Evolutionary conservation across 2,329 filamentous ascomycete species (phyloP), one percentile per base, ranked within the genome.

Genomic region (Xylariaceae sp.): DNA sequence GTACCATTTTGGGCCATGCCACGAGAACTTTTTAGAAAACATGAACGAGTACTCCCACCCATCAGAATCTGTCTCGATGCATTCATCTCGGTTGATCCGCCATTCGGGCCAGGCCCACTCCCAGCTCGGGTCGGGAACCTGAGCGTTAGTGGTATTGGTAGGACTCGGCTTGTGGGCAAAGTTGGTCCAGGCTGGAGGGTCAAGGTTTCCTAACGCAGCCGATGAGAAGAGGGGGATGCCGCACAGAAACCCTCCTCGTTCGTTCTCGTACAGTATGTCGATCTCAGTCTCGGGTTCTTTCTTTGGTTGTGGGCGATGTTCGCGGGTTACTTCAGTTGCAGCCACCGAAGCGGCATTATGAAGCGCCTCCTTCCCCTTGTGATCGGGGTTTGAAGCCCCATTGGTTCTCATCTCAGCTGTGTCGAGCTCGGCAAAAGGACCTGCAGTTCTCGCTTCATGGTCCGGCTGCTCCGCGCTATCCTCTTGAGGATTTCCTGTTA

Each of bases 21-120:
- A 98, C 3, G 81, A 79, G 51, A 86, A 89, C 32, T 67, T 72
- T 45, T 76, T 79, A 50, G 72, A 71, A 60, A 97, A 98, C 51
- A 87, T 84, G 61, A 96, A 89, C 13, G 88, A 93, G 65, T 98
- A 98, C 61, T 95, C 85, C 93, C 93, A 98, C 3, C 93, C 93
- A 48, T 91, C 87, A 48, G 91, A 85, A 56, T 97, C 93, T 29
- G 65, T 54, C 18, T 58, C 41, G 9, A 87, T 81, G 44, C 85
- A 84, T 2, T 85, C 78, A 70, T 91, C 88, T 76, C 88, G 69
- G 44, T 79, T 75, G 51, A 85, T 57, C 19, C 68, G 72, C 81
- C 81, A 85, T 38, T 80, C 78, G 2, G 78, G 72, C 79, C 79
- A 84, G 2, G 68, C 81, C 93, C 93, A 98, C 60, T 88, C 82